These are phyloP conservation scores for Kluyveromyces dobzhanskii DNA, from an alignment of 805 yeast genomes.

Conservation along the genomic window DNA sequence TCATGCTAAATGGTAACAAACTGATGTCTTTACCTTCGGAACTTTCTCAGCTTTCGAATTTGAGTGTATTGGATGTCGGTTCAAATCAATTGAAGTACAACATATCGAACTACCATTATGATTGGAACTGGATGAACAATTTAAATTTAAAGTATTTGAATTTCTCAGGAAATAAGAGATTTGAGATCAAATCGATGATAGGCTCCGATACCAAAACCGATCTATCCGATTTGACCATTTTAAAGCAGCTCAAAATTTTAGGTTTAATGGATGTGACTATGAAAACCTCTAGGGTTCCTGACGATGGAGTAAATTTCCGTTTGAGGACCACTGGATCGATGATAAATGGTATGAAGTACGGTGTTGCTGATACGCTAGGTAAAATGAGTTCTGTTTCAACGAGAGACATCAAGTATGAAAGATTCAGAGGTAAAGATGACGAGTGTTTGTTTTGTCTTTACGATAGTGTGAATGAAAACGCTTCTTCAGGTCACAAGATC, in stretches of 20 bases:
- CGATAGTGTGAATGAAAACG: conserved; percentile 62
- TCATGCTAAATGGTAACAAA: conserved; percentile 76
- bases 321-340: conserved; percentile 85
- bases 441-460: conserved; percentile 76
- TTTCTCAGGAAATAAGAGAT: conserved; percentile 84
- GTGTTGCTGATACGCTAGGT: conserved; percentile 86
- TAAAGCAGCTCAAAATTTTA: conserved; percentile 61
- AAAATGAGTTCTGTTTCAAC: conserved; percentile 53
- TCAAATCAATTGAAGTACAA: conserved; percentile 86
- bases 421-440: conserved; percentile 76
- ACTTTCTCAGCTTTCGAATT: conserved; percentile 52
- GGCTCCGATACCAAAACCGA: conserved; percentile 42
- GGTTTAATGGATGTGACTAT: conserved; percentile 95
- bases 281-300: conserved; percentile 83
- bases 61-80: conserved; percentile 80
- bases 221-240: conserved; percentile 53
- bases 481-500: conserved; percentile 50
- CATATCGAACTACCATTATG: conserved; percentile 89
- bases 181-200: conserved; percentile 68
- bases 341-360: conserved; percentile 68
- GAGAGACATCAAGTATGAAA: conserved; percentile 80
- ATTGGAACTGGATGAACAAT: conserved; percentile 96
- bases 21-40: conserved; percentile 86
- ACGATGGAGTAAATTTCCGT: conserved; percentile 73
- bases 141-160: conserved; percentile 67